Evolutionary conservation across 768 basidiomycete genomes (phyloP).

Genomic region (Myochromella boudieri): DNA sequence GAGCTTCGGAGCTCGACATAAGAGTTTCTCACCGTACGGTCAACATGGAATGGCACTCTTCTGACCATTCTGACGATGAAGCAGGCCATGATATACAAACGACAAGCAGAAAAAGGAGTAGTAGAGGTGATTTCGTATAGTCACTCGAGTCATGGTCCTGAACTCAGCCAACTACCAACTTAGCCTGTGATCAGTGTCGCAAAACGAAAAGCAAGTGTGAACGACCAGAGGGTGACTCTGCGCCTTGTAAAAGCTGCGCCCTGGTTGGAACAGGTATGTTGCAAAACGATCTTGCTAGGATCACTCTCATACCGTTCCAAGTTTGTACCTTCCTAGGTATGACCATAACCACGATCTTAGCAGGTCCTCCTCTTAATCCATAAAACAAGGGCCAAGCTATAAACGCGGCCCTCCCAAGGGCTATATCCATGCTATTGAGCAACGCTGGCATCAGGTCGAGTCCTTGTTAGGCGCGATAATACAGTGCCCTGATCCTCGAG

Average conservation of each 20-base stretch:
- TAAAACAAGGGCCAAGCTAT: conserved; percentile 63
- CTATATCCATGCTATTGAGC: conserved; percentile 92
- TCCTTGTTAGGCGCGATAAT: conserved; percentile 83
- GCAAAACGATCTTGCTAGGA: not conserved
- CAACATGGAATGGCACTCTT: conserved; percentile 57
- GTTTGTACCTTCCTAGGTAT: conserved; percentile 69
- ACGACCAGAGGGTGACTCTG: conserved; percentile 42
- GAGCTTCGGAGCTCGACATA: conserved; percentile 22
- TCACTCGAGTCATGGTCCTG: conserved; percentile 4
- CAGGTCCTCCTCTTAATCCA: not conserved
- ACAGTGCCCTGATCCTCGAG: conserved; percentile 65
- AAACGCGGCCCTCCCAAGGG: conserved; percentile 87
- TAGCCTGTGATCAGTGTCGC: conserved; percentile 85
- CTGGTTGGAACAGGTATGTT: conserved; percentile 52
- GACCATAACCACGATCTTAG: conserved; percentile 1
- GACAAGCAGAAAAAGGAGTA: conserved; percentile 58
- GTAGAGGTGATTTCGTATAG: conserved; percentile 43
- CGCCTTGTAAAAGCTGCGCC: conserved; percentile 63
- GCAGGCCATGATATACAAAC: conserved; percentile 37
- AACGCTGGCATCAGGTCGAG: conserved; percentile 90
- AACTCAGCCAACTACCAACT: conserved; percentile 12
- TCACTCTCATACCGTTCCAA: conserved; percentile 25
- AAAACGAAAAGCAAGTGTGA: conserved; percentile 91
- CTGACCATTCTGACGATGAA: conserved; percentile 63
- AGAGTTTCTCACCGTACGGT: conserved; percentile 16